phyloP scores from a whole-genome alignment of 1,284 basidiomycete genomes.

The Boletus nobilissimus region DNA sequence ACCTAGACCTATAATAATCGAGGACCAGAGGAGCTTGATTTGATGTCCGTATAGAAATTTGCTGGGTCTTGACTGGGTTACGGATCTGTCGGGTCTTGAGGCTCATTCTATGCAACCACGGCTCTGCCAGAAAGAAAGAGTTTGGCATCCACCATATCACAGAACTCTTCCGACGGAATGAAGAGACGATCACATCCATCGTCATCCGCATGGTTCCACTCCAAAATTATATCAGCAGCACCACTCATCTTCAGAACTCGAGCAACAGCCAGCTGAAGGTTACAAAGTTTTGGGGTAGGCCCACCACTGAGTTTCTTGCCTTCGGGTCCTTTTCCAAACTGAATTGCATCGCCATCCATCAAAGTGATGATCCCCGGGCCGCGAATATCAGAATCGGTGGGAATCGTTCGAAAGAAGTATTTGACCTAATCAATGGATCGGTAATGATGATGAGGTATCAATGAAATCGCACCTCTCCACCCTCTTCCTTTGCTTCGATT shows the following conservation, averaged over 20 bases:
- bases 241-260: slow-evolving; percentile 21
- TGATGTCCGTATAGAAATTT: not conserved
- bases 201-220: slow-evolving; percentile 14
- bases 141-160: slow-evolving; percentile 20
- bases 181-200: slow-evolving; percentile 6
- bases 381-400: not conserved
- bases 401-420: slow-evolving; percentile 9
- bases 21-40: not conserved
- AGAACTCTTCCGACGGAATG: slow-evolving; percentile 14
- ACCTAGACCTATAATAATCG: not conserved
- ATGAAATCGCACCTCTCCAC: slow-evolving; percentile 6
- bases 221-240: slow-evolving; percentile 15
- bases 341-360: slow-evolving; percentile 16
- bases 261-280: slow-evolving; percentile 21
- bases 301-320: not conserved
- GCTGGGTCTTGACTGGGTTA: not conserved
- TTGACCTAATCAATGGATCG: slow-evolving; percentile 8
- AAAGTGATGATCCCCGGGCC: not conserved
- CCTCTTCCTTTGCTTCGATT: slow-evolving; percentile 8
- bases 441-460: not conserved
- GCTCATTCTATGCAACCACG: not conserved
- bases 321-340: not conserved
- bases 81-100: not conserved
- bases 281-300: slow-evolving; percentile 11
- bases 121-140: slow-evolving; percentile 18